A percentile compares a stretch with the other conserved stretches of the same genome.
Conservation (phyloP, 345 rosid species). For the Eucalyptus sp. region DNA sequence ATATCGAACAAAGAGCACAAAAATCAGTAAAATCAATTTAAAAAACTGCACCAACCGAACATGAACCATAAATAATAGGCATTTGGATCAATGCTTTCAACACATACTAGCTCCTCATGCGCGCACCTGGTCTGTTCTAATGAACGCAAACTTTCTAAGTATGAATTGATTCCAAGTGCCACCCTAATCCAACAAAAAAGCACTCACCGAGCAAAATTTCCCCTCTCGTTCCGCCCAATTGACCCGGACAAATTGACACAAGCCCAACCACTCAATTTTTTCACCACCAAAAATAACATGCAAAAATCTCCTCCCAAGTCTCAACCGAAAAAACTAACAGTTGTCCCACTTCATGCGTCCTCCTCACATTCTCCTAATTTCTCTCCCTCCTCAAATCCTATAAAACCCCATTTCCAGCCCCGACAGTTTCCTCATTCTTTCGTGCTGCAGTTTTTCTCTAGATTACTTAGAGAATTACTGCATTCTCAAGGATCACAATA, state of each 20-base stretch:
- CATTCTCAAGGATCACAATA: neutral
- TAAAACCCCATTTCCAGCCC: neutral
- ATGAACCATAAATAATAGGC: neutral
- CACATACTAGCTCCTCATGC: fast-evolving
- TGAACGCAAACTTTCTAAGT: neutral
- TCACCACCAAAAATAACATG: neutral
- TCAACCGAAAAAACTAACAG: neutral
- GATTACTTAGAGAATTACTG: neutral
- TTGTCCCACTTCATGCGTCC: neutral
- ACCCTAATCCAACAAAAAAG: neutral
- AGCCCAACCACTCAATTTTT: neutral
- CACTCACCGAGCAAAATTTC: neutral
- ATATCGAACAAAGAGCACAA: neutral
- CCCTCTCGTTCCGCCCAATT: neutral
- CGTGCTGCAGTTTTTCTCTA: constrained; percentile 1
- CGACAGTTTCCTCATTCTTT: neutral
- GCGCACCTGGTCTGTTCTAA: neutral
- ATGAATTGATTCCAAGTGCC: neutral
- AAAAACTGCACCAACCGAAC: neutral
- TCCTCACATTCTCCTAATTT: neutral
- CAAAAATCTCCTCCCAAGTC: neutral
- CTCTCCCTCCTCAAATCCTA: neutral
- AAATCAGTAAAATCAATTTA: neutral
- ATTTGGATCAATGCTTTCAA: too few species aligned
- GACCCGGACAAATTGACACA: neutral